Evolutionary conservation across 345 rosid species (phyloP).

Genomic region (Eucalyptus curtisii): DNA sequence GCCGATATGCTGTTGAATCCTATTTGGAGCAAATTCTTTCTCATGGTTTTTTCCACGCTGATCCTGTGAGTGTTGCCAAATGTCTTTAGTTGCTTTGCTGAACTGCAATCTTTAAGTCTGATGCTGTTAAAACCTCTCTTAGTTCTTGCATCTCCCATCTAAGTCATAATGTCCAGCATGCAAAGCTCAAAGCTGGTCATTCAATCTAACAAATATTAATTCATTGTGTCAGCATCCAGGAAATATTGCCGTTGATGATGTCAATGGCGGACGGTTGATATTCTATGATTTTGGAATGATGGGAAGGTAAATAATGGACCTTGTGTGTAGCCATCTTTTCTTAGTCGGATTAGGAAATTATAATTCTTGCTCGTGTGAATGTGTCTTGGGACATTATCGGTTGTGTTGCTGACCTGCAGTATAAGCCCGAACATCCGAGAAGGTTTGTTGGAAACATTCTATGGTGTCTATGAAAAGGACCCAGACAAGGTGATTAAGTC

Average conservation of each 20-base stretch:
- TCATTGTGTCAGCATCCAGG: constrained; percentile 77
- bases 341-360: neutral
- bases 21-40: constrained; percentile 96
- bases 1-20: constrained; percentile 96
- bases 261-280: constrained; percentile 93
- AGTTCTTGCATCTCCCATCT: neutral
- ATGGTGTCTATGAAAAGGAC: constrained; percentile 91
- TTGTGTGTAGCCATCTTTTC: neutral
- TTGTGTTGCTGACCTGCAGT: constrained; percentile 27
- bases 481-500: constrained; percentile 67
- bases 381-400: neutral
- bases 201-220: neutral
- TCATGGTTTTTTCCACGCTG: constrained; percentile 98
- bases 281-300: constrained; percentile 99
- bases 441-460: constrained; percentile 82
- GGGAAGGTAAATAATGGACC: constrained; percentile 64
- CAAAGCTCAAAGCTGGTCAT: neutral
- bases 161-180: neutral
- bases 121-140: neutral
- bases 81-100: neutral
- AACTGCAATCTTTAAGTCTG: neutral
- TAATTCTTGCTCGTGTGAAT: neutral
- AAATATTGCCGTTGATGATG: constrained; percentile 97
- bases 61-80: constrained; percentile 53
- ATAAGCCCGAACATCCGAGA: constrained; percentile 90